Conservation (phyloP, 371 early-diverging fungal genomes). For the Homolaphlyctis polyrhiza region DNA sequence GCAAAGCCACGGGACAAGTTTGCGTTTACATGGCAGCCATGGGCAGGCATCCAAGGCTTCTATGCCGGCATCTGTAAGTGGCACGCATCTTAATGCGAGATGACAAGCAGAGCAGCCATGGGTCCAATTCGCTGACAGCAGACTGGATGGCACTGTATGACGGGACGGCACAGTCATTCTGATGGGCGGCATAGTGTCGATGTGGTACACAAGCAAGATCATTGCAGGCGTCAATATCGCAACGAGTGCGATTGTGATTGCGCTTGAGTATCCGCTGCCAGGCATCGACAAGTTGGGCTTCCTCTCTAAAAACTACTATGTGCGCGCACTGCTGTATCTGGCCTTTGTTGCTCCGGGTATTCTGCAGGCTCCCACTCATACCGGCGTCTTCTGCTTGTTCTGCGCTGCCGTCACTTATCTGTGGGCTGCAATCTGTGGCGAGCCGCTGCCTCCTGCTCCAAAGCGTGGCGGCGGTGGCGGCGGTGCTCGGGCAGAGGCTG, state of each 20-base stretch:
- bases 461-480: background rate
- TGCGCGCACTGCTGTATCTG: constrained; percentile 23
- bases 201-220: constrained; percentile 9
- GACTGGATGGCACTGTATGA: too few species aligned
- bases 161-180: constrained; percentile 14
- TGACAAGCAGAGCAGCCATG: too few species aligned
- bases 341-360: constrained; percentile 13
- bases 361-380: constrained; percentile 25
- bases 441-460: constrained; percentile 1
- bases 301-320: constrained; percentile 19
- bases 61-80: background rate
- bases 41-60: background rate
- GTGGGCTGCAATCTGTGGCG: constrained; percentile 26
- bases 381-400: constrained; percentile 24
- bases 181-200: too few species aligned
- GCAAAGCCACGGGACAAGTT: background rate
- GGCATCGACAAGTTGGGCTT: constrained; percentile 14
- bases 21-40: background rate
- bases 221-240: constrained; percentile 10
- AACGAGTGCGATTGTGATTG: constrained; percentile 20
- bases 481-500: too few species aligned
- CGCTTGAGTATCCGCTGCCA: constrained; percentile 19
- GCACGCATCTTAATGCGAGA: background rate
- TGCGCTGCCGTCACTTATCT: constrained; percentile 22
- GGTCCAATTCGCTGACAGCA: too few species aligned